A percentile compares a stretch with the other conserved stretches of the same genome.
Conservation (phyloP, 225 moss, liverwort and hornwort genomes). For the Physcomitrellopsis africana region DNA sequence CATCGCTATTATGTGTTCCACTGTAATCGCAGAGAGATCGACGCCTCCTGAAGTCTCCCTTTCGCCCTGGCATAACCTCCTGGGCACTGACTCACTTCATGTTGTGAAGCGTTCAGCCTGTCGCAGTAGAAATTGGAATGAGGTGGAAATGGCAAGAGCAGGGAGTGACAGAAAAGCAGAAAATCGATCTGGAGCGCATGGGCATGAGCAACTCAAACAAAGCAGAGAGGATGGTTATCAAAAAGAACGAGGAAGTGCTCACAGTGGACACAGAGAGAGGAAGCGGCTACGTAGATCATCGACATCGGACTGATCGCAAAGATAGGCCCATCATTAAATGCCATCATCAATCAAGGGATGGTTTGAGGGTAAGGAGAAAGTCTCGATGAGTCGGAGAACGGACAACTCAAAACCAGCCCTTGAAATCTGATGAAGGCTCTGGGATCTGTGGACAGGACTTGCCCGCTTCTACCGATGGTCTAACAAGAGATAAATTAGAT, state of each 20-base stretch:
- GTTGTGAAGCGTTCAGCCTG: conserved; percentile 28
- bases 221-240: conserved; percentile 28
- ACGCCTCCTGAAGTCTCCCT: conserved; percentile 31
- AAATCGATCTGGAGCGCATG: conserved; percentile 29
- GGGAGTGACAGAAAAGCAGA: conserved; percentile 36
- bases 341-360: conserved; percentile 37
- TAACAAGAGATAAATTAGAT: conserved; percentile 20
- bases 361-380: conserved; percentile 21
- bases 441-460: conserved; percentile 47
- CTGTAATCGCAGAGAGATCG: conserved; percentile 39
- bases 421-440: conserved; percentile 57
- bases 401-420: conserved; percentile 33
- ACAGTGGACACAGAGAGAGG: conserved; percentile 34
- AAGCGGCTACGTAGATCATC: conserved; percentile 37
- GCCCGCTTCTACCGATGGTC: conserved; percentile 33
- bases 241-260: conserved; percentile 35
- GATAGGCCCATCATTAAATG: conserved; percentile 29
- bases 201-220: conserved; percentile 24
- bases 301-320: conserved; percentile 38
- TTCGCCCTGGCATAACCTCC: conserved; percentile 45
- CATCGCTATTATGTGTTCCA: conserved; percentile 14
- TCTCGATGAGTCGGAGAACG: conserved; percentile 36
- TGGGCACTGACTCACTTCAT: conserved; percentile 31
- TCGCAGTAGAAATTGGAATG: conserved; percentile 35
- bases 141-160: conserved; percentile 29